Conservation (phyloP, 176 grass and related monocot genomes). For the Leersia perrieri region DNA sequence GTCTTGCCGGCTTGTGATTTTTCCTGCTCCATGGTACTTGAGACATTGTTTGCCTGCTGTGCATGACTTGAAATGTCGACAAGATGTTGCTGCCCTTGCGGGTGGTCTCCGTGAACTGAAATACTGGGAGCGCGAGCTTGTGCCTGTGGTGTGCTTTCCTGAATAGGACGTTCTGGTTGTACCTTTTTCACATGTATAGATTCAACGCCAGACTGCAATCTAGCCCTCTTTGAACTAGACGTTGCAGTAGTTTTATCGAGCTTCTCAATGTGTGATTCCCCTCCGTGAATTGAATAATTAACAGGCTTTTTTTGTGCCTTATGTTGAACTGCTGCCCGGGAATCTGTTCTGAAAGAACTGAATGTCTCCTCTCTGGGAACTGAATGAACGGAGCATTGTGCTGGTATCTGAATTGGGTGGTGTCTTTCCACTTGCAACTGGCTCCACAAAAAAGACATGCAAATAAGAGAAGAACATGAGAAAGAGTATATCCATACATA, state of each 20-base stretch:
- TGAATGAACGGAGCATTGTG: background rate
- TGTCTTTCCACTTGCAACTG: constrained; percentile 22
- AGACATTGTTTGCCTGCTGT: background rate
- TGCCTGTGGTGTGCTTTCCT: background rate
- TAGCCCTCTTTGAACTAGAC: background rate
- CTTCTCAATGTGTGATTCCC: background rate
- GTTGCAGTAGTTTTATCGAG: background rate
- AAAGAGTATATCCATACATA: background rate
- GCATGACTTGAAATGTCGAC: background rate
- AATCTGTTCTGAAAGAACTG: constrained; percentile 13
- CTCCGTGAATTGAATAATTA: constrained; percentile 7
- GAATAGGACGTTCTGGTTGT: background rate
- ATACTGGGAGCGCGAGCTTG: background rate
- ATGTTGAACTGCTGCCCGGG: background rate
- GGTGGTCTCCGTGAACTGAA: background rate
- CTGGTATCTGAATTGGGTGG: background rate
- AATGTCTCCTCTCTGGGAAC: constrained; percentile 28
- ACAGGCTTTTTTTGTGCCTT: constrained; percentile 2
- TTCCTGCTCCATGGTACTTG: constrained; percentile 6
- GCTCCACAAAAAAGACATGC: background rate
- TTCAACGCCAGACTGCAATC: background rate
- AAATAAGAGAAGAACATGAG: background rate
- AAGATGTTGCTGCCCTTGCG: background rate
- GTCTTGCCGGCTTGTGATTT: constrained; percentile 13
- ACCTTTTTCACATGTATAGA: constrained; percentile 2